Evolutionary conservation across 129 eudicot genomes (phyloP).

Genomic region (Chrysanthemum lavandulifolium): DNA sequence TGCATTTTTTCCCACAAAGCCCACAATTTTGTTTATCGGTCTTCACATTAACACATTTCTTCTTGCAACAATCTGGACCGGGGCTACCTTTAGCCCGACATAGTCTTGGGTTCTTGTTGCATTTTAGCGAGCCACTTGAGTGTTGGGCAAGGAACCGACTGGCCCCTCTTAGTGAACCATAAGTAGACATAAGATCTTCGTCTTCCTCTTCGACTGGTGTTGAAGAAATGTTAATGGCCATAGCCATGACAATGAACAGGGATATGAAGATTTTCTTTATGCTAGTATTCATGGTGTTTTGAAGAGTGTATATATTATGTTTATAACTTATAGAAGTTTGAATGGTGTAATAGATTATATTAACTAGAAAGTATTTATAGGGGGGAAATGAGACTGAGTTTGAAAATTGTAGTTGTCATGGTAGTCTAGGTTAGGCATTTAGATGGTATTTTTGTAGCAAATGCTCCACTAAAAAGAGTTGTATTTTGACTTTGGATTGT

Average conservation of each 20-base stretch:
- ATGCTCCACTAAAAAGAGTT: slow-evolving; percentile 29
- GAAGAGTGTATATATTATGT: neutral
- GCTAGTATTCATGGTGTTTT: slow-evolving; percentile 19
- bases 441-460: slow-evolving; percentile 33
- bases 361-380: no score
- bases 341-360: neutral
- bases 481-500: slow-evolving; percentile 19
- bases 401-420: slow-evolving; percentile 8
- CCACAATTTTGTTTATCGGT: slow-evolving; percentile 56
- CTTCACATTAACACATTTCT: slow-evolving; percentile 55
- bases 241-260: slow-evolving; percentile 33
- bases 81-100: slow-evolving; percentile 54
- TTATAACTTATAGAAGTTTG: slow-evolving; percentile 3
- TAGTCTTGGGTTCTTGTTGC: slow-evolving; percentile 61
- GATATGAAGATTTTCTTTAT: slow-evolving; percentile 14
- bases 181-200: slow-evolving; percentile 25
- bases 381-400: neutral
- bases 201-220: slow-evolving; percentile 18
- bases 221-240: slow-evolving; percentile 33
- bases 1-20: slow-evolving; percentile 56
- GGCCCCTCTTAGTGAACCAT: slow-evolving; percentile 35
- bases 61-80: slow-evolving; percentile 65
- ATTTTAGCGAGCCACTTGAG: slow-evolving; percentile 31
- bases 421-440: slow-evolving; percentile 30
- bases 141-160: slow-evolving; percentile 40